Conservation (phyloP, 306 rosid genomes). For the Vigna nakashimae region DNA sequence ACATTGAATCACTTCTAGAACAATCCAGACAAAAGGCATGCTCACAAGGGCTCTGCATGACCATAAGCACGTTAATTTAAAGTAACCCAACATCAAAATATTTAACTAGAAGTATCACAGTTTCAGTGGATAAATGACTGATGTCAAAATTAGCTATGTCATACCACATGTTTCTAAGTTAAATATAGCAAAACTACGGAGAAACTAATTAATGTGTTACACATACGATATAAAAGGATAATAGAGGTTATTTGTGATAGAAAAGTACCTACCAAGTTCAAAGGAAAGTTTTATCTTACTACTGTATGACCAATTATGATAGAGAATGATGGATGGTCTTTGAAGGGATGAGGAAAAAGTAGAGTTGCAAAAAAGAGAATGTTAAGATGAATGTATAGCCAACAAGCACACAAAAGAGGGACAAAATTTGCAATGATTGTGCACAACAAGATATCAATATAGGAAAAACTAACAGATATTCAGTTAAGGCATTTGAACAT, state of each 20-base stretch:
- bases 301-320: background rate
- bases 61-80: constrained; percentile 38
- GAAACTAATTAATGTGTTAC: background rate
- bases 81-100: constrained; percentile 28
- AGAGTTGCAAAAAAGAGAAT: background rate
- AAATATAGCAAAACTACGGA: background rate
- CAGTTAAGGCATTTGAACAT: background rate
- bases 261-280: background rate
- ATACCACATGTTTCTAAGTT: background rate
- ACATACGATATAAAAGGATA: background rate
- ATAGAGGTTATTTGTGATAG: background rate
- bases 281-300: background rate
- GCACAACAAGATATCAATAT: background rate
- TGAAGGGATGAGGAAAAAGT: background rate
- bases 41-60: constrained; percentile 97
- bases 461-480: background rate
- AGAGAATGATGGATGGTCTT: background rate
- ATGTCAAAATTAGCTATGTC: background rate
- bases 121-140: background rate
- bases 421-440: background rate
- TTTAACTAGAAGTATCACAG: constrained; percentile 31
- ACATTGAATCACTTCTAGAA: constrained; percentile 91
- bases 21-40: constrained; percentile 97
- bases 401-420: background rate
- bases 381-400: background rate